Conservation (phyloP, 176 grass and related monocot genomes). For the Oryza nivara region DNA sequence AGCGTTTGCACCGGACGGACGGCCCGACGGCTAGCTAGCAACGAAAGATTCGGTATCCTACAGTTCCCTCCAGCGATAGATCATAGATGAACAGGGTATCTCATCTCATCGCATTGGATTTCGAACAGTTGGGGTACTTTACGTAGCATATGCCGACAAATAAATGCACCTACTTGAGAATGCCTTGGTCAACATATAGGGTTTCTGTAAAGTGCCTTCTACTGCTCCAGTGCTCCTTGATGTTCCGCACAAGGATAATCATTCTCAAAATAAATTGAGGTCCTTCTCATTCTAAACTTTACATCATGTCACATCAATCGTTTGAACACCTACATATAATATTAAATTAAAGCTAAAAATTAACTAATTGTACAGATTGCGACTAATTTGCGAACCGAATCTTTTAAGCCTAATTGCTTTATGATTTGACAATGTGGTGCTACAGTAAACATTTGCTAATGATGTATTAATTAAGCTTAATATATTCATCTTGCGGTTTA, state of each 20-base stretch:
- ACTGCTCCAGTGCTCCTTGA: not conserved
- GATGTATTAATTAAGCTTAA: too few species aligned
- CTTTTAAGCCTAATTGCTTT: too few species aligned
- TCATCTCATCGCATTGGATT: not conserved
- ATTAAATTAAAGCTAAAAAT: too few species aligned
- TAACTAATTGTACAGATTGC: too few species aligned
- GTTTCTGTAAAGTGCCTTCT: not conserved
- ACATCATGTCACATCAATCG: too few species aligned
- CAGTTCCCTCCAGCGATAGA: not conserved
- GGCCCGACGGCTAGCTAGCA: too few species aligned
- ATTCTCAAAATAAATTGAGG: not conserved
- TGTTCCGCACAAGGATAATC: not conserved
- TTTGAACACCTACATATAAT: too few species aligned
- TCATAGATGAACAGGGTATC: not conserved
- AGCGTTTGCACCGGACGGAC: not conserved
- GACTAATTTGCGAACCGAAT: too few species aligned
- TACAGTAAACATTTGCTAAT: too few species aligned
- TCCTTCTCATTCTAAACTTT: too few species aligned
- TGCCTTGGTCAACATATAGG: slow-evolving; percentile 1
- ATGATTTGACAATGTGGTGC: too few species aligned
- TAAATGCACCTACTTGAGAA: slow-evolving; percentile 24
- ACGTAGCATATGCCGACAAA: slow-evolving; percentile 16
- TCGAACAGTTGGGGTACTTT: slow-evolving; percentile 9
- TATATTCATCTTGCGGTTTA: too few species aligned
- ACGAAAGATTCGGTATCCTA: slow-evolving; percentile 10